A percentile compares a stretch with the other conserved stretches of the same genome.
Conservation (phyloP, 331 rosid species). For the Stylosanthes scabra region DNA sequence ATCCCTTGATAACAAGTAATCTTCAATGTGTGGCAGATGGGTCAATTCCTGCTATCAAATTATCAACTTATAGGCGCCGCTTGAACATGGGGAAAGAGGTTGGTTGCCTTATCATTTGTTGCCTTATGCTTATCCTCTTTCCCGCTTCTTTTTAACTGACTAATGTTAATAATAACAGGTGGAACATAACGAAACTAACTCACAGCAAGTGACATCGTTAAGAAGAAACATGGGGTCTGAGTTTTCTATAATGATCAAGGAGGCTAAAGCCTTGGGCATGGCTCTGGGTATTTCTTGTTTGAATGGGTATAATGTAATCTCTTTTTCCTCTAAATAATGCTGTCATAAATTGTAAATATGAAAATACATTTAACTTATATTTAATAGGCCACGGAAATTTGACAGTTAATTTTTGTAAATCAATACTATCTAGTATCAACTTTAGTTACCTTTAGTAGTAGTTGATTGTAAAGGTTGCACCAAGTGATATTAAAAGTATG, state of each 20-base stretch:
- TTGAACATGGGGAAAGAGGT: constrained; percentile 68
- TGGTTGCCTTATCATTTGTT: constrained; percentile 33
- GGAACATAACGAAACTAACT: constrained; percentile 43
- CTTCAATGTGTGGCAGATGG: constrained; percentile 62
- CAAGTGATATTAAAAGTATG: constrained; percentile 3
- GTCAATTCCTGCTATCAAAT: constrained; percentile 80
- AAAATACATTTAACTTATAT: constrained; percentile 3
- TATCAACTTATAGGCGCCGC: constrained; percentile 80
- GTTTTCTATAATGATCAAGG: constrained; percentile 82
- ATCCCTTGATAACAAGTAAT: constrained; percentile 20
- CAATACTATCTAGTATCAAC: not conserved
- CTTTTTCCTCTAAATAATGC: constrained; percentile 22
- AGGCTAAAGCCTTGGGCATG: constrained; percentile 70
- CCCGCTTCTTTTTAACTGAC: constrained; percentile 21
- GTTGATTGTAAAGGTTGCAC: constrained; percentile 34
- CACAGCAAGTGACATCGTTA: constrained; percentile 53
- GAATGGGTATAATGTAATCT: constrained; percentile 60
- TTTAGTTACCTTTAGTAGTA: constrained; percentile 5
- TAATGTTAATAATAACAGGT: constrained; percentile 51
- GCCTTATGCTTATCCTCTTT: not conserved
- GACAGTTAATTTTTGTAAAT: not conserved
- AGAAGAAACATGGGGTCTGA: constrained; percentile 78
- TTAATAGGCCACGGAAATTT: constrained; percentile 2
- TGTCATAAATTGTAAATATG: constrained; percentile 25
- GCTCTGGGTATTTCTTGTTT: constrained; percentile 79